Evolutionary conservation across 73 alveolate species (phyloP).

Genomic region (Uronychia binucleata): DNA sequence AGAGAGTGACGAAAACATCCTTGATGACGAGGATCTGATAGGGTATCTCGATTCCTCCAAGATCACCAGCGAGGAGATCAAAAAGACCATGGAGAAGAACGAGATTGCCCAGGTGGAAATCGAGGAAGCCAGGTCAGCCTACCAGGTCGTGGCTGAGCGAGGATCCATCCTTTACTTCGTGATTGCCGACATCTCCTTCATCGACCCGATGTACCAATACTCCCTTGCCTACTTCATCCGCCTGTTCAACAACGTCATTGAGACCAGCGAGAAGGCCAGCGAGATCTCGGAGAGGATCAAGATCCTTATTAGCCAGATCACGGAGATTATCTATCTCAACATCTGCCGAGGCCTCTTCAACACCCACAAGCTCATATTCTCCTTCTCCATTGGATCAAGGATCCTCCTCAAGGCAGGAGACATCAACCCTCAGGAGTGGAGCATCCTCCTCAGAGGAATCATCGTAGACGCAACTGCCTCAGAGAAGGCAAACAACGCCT

Average conservation of each 20-base stretch:
- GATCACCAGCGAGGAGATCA: slow-evolving; percentile 79
- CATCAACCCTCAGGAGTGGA: slow-evolving; percentile 87
- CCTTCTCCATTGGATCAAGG: slow-evolving; percentile 89
- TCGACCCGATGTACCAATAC: slow-evolving; percentile 98
- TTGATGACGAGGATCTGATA: slow-evolving; percentile 90
- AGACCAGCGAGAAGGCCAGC: slow-evolving; percentile 66
- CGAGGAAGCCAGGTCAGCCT: slow-evolving; percentile 84
- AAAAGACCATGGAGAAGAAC: slow-evolving; percentile 78
- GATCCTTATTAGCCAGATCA: slow-evolving; percentile 80
- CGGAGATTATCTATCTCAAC: slow-evolving; percentile 87
- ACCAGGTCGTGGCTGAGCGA: slow-evolving; percentile 89
- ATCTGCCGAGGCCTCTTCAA: slow-evolving; percentile 97
- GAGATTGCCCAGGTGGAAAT: slow-evolving; percentile 89
- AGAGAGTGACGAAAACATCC: slow-evolving; percentile 88
- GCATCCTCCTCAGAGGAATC: slow-evolving; percentile 94
- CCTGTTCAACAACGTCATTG: slow-evolving; percentile 80
- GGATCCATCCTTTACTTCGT: slow-evolving; percentile 94
- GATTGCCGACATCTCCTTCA: slow-evolving; percentile 91
- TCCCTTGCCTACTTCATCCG: slow-evolving; percentile 90
- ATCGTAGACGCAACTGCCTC: slow-evolving; percentile 66
- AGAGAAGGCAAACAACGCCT: slow-evolving; percentile 82
- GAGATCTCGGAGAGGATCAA: slow-evolving; percentile 76
- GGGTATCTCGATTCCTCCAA: slow-evolving; percentile 88
- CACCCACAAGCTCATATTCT: slow-evolving; percentile 88
- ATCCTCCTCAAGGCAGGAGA: slow-evolving; percentile 70